Evolutionary conservation across 495 filamentous ascomycete genomes (phyloP), one percentile per base, ranked within the genome.

Genomic region (Trichocladium antarcticum): DNA sequence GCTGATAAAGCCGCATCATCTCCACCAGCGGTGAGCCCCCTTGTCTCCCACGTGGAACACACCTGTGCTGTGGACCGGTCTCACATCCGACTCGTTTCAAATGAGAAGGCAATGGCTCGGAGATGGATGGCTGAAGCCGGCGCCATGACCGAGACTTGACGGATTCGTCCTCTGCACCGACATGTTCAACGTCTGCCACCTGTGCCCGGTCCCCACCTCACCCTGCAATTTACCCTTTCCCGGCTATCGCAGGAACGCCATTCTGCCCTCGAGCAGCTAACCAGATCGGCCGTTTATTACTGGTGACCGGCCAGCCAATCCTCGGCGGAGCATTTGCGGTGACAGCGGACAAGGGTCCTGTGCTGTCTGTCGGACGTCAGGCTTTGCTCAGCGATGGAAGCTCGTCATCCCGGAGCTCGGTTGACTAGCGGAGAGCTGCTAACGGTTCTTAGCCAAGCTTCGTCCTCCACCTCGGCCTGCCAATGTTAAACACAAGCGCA

Each of bases 201-300:
- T 27, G 24, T 27, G 3, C 24, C 8, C 8, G 24, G 24, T 27
- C 24, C 24, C 24, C 24, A 8, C 24, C 24, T 37, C 14, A 16
- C 35, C 35, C 35, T 37, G 35, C 35, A 37, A 37, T 37, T 37
- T 37, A n/a, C 35, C 35, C 35, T 37, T 7, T 6, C 2, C 35
- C 35, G n/a, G 15, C 32, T 3, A 15, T 16, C n/a, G 15, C 35
- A 37, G 6, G 1, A 14, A 37, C 15, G n/a, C 5, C 14, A 16
- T 15, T n/a, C n/a, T n/a, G n/a, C n/a, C n/a, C n/a, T n/a, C n/a
- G n/a, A n/a, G n/a, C n/a, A n/a, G n/a, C n/a, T 42, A 20, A 14
- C 41, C 39, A 49, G 49, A 49, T 59, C 57, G 57, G 59, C 51
- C 59, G 57, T n/a, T n/a, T n/a, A 57, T 60, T 59, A 57, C 57